Base-by-base conservation (phyloP, 805 yeast genomes). In the Schizosaccharomyces osmophilus region DNA sequence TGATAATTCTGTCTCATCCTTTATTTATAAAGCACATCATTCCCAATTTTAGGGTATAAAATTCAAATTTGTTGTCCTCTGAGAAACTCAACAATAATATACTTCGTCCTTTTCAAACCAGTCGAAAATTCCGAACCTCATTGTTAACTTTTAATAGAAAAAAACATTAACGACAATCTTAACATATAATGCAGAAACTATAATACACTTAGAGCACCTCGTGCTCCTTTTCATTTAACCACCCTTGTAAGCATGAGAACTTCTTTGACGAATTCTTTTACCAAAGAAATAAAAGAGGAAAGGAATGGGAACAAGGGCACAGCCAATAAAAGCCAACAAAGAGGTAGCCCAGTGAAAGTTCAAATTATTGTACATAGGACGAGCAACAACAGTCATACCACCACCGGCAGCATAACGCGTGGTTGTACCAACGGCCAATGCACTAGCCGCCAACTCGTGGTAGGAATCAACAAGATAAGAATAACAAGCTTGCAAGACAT, bases 361-460 rank as follows among this genome's bases (percentile, higher is more conserved):
- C 68, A 82, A 67, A 61, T 73, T 74, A 39, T 68, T 69, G 67
- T 79, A 80, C 79, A 82, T 74, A 58, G 64, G 61, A 9, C 63
- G 63, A 17, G 81, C 78, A 65, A 80, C 79, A 62, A 80, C 68
- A 19, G 84, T 84, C 63, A 75, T 80, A 32, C 63, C 62, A 8
- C 65, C 66, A 51, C 78, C 77, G 74, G 78, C 73, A 0, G 72
- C 65, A 62, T 79, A 75, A 69, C 84, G 73, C 39, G 79, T 72
- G 61, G 80, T 72, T 0, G 82, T 84, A 71, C 85, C 86, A 9
- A 90, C 90, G 43, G 93, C 90, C 63, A 86, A 70, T 2, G 89
- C 87, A n/a, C 87, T 81, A 0, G 94, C 94, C 43, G 85, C 82
- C 42, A 68, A 72, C 13, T 73, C 67, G 65, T 78, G 72, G 66